Percentiles rank a stretch among this genome's conserved stretches.
Evolutionary conservation across 2,329 filamentous ascomycete species (phyloP).

Genomic region (Leptodontidium sp.): DNA sequence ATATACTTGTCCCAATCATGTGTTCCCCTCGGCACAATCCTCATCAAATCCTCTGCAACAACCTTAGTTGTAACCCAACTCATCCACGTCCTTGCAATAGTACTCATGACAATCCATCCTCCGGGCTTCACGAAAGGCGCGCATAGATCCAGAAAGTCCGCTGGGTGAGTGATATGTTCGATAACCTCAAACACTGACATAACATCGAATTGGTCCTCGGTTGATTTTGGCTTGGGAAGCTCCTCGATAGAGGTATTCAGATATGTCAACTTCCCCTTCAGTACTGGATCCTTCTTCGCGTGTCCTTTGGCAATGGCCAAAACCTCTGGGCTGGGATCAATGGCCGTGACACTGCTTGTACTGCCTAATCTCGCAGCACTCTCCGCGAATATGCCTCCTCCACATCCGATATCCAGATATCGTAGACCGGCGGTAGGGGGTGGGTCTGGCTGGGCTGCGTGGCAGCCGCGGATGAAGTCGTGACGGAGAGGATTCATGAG

Average conservation of each 20-base stretch:
- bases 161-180: conserved; percentile 85
- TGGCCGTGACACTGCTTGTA: conserved; percentile 72
- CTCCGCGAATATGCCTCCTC: conserved; percentile 96
- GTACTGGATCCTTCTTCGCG: conserved; percentile 74
- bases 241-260: conserved; percentile 80
- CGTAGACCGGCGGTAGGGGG: conserved; percentile 57
- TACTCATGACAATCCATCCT: conserved; percentile 92
- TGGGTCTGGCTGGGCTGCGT: conserved; percentile 60
- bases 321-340: conserved; percentile 80
- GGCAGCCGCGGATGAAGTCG: conserved; percentile 84
- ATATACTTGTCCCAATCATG: conserved; percentile 98
- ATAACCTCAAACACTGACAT: conserved; percentile 93
- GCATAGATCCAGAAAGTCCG: conserved; percentile 75
- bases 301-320: conserved; percentile 79
- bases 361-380: conserved; percentile 74
- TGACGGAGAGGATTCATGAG: conserved; percentile 98
- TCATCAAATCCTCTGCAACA: conserved; percentile 85
- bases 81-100: conserved; percentile 87
- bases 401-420: conserved; percentile 94
- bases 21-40: conserved; percentile 90
- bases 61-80: conserved; percentile 94
- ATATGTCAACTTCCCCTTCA: conserved; percentile 74
- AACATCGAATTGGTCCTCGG: conserved; percentile 71
- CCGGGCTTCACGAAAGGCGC: conserved; percentile 84
- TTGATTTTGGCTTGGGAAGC: conserved; percentile 55